Percentiles rank a stretch among this genome's conserved stretches.
Conservation (phyloP, 495 filamentous ascomycete species). For the Paragyromitra xinjiangensis region DNA sequence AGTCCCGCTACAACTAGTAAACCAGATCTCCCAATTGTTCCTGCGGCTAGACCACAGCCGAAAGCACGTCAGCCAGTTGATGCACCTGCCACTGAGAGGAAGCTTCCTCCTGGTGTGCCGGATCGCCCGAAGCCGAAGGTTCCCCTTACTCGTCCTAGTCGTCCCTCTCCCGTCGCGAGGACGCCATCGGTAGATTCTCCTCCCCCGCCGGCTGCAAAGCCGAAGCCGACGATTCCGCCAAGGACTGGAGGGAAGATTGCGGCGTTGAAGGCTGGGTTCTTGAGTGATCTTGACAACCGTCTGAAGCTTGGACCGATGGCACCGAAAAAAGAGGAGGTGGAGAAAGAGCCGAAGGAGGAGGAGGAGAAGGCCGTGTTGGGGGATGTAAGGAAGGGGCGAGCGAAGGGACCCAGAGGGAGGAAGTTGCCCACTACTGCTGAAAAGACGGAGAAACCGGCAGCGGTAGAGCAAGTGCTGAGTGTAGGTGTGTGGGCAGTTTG, state of each 20-base stretch:
- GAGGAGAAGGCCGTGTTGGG: constrained; percentile 77
- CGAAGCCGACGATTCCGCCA: constrained; percentile 82
- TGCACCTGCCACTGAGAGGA: constrained; percentile 60
- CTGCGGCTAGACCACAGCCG: constrained; percentile 57
- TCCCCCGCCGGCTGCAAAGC: constrained; percentile 64
- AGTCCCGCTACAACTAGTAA: constrained; percentile 58
- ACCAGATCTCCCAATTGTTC: constrained; percentile 60
- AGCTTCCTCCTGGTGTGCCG: constrained; percentile 66
- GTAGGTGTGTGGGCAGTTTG: constrained; percentile 54
- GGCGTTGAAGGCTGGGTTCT: constrained; percentile 85
- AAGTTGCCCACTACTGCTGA: constrained; percentile 46
- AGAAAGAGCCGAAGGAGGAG: constrained; percentile 58
- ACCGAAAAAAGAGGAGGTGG: constrained; percentile 75
- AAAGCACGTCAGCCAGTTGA: constrained; percentile 42
- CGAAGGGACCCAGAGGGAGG: constrained; percentile 84
- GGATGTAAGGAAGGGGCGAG: constrained; percentile 89
- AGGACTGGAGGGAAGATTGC: constrained; percentile 86
- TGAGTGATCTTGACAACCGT: constrained; percentile 86
- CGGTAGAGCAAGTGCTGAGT: constrained; percentile 21
- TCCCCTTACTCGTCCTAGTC: constrained; percentile 62
- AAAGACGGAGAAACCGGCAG: constrained; percentile 14
- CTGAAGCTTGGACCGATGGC: constrained; percentile 81
- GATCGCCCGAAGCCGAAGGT: constrained; percentile 83
- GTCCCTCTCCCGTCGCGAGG: constrained; percentile 64
- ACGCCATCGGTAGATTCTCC: constrained; percentile 58